Conservation (phyloP, 108 stramenopile species). For the Skeletonema potamos region DNA sequence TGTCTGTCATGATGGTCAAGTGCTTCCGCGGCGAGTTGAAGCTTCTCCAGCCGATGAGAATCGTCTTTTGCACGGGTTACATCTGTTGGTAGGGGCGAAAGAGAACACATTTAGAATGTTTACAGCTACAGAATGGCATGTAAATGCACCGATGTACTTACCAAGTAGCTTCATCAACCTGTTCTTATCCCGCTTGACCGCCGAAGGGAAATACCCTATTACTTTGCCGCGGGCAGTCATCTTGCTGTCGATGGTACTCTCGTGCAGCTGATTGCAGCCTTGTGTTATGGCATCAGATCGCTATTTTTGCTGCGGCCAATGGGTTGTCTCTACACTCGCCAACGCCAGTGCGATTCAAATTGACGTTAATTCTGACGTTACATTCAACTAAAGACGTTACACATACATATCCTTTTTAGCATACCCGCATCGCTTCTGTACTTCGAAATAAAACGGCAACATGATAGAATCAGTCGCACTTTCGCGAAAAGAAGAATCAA, state of each 20-base stretch:
- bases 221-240: slow-evolving; percentile 15
- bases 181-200: slow-evolving; percentile 13
- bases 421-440: too few relatives aligned
- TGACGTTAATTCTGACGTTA: not conserved
- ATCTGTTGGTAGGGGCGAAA: slow-evolving; percentile 13
- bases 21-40: slow-evolving; percentile 7
- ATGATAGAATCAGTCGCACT: not conserved
- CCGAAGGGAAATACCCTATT: slow-evolving; percentile 42
- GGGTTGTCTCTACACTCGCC: not conserved
- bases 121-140: not conserved
- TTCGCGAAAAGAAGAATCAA: not conserved
- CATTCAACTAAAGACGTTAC: not conserved
- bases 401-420: too few relatives aligned
- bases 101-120: not conserved
- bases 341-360: not conserved
- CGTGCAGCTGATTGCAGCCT: not conserved
- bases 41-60: slow-evolving; percentile 22
- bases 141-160: slow-evolving; percentile 2
- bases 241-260: not conserved
- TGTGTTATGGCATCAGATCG: not conserved
- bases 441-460: not conserved
- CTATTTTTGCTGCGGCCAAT: not conserved
- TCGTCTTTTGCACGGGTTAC: slow-evolving; percentile 26
- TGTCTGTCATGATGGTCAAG: slow-evolving; percentile 31
- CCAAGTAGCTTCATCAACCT: slow-evolving; percentile 34